Conservation (phyloP, 2,329 filamentous ascomycete species). For the Macrophomina tecta region DNA sequence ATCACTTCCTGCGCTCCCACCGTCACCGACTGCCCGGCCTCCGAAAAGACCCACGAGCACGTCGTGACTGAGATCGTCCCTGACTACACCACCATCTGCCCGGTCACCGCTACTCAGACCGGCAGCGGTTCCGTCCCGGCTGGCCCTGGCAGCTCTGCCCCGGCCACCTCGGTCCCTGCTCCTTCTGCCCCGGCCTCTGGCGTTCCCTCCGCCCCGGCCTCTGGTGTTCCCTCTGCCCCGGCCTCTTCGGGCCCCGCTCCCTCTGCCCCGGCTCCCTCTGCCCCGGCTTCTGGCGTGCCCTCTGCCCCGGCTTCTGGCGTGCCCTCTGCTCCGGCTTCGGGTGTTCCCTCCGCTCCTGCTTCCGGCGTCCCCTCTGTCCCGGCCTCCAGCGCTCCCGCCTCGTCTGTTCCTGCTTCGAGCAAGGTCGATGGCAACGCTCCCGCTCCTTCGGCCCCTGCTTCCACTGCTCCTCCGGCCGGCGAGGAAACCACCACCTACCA, state of each 20-base stretch:
- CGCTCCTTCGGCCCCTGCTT: background rate
- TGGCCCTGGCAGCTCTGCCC: constrained; percentile 1
- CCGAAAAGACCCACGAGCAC: constrained; percentile 28
- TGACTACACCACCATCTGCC: constrained; percentile 50
- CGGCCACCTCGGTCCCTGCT: background rate
- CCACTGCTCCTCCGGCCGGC: constrained; percentile 6
- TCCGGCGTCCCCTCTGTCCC: background rate
- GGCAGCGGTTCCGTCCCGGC: background rate
- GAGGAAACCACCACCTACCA: constrained; percentile 7
- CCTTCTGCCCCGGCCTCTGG: background rate
- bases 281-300: background rate
- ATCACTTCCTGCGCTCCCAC: constrained; percentile 23
- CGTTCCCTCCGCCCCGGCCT: background rate
- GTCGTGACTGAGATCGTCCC: constrained; percentile 33
- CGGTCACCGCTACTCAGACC: constrained; percentile 32
- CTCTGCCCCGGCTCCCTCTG: background rate
- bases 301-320: constrained; percentile 7
- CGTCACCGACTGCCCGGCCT: constrained; percentile 30
- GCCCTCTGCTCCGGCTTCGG: background rate
- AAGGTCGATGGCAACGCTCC: background rate
- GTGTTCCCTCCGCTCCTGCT: background rate
- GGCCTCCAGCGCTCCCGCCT: constrained; percentile 3
- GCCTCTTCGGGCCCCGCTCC: background rate
- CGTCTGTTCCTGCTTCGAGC: background rate
- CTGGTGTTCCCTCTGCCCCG: background rate